Percentiles rank a stretch among this genome's conserved stretches.
Evolutionary conservation across 257 asterid genomes (phyloP).

Genomic region (Ilex aquifolium): DNA sequence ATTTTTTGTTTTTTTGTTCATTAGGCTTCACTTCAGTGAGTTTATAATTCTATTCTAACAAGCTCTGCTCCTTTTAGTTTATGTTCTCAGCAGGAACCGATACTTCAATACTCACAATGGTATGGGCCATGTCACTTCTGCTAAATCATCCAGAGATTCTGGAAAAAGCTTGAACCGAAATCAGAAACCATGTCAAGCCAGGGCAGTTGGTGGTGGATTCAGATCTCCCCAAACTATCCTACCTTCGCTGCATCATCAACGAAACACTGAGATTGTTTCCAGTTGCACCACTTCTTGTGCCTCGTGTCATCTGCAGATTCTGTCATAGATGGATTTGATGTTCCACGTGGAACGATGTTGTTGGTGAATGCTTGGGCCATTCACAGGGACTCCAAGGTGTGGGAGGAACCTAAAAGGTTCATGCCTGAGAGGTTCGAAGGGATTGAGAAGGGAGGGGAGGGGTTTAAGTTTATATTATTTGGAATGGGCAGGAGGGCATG

Average conservation of each 20-base stretch:
- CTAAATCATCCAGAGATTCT: conserved; percentile 22
- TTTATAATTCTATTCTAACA: background rate
- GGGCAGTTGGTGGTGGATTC: conserved; percentile 17
- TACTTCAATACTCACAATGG: conserved; percentile 13
- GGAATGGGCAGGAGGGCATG: background rate
- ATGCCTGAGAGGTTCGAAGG: conserved; percentile 25
- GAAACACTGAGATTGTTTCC: conserved; percentile 20
- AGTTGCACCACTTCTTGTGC: conserved; percentile 4
- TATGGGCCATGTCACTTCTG: conserved; percentile 14
- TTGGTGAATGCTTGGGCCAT: conserved; percentile 21
- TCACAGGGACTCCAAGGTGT: conserved; percentile 15
- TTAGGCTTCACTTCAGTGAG: no score
- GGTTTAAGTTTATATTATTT: background rate
- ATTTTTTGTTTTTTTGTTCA: no score
- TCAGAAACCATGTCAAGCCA: conserved; percentile 4
- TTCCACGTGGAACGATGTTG: conserved; percentile 15
- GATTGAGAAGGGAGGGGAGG: background rate
- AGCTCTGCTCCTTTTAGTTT: background rate
- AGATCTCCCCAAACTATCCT: conserved; percentile 13
- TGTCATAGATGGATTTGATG: conserved; percentile 11
- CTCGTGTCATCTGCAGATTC: conserved; percentile 23
- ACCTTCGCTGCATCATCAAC: conserved; percentile 10
- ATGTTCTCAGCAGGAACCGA: conserved; percentile 9
- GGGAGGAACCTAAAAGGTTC: conserved; percentile 16
- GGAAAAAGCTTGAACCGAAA: conserved; percentile 11